phyloP scores from a whole-genome alignment of 495 filamentous ascomycete species.

The Podospora pseudopauciseta region DNA sequence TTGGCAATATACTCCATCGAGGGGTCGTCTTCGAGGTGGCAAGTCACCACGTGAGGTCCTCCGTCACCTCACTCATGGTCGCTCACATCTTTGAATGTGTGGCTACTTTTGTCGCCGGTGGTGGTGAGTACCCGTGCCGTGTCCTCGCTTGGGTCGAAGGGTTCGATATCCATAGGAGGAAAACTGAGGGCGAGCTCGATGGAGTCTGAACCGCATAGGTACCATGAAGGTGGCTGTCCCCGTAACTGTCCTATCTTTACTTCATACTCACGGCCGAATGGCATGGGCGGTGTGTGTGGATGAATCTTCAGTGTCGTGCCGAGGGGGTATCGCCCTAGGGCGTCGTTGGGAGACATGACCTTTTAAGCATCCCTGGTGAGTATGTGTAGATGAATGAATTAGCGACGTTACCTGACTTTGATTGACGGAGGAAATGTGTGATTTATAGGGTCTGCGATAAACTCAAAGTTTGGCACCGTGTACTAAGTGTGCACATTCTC shows the following conservation, averaged over 20 bases:
- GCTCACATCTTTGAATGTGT: neutral
- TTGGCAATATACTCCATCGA: neutral
- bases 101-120: neutral
- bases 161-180: too few relatives aligned
- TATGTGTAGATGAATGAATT: too few relatives aligned
- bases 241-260: too few relatives aligned
- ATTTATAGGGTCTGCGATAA: neutral
- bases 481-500: too few relatives aligned
- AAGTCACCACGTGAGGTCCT: neutral
- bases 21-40: neutral
- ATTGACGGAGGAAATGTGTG: too few relatives aligned
- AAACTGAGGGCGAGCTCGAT: too few relatives aligned
- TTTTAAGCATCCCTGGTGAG: too few relatives aligned
- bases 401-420: too few relatives aligned
- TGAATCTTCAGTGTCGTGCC: neutral
- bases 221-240: too few relatives aligned
- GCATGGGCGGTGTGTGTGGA: too few relatives aligned
- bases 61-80: neutral
- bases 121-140: neutral
- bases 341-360: neutral
- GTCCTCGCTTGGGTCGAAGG: neutral
- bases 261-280: too few relatives aligned
- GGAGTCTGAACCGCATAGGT: too few relatives aligned
- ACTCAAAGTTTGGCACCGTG: neutral
- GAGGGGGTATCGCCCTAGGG: neutral